Percentiles rank a stretch among this genome's conserved stretches.
Evolutionary conservation across 2,329 filamentous ascomycete genomes (phyloP).

Genomic region (Epicoccum sorghinum): DNA sequence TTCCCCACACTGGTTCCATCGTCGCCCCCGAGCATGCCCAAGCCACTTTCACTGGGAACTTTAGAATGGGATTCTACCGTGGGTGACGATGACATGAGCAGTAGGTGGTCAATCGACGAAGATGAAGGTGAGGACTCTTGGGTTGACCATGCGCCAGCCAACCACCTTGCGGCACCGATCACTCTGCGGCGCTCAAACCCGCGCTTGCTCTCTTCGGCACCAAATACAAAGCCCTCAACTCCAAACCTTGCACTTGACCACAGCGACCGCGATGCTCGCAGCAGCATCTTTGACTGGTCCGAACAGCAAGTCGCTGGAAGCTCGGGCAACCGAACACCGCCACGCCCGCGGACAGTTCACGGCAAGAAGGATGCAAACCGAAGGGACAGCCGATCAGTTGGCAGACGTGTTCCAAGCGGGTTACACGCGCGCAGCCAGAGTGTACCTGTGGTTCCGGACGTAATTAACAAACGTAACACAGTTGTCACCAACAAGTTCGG

Average conservation of each 20-base stretch:
- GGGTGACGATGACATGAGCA: slow-evolving; percentile 48
- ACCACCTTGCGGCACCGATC: slow-evolving; percentile 39
- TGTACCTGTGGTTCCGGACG: slow-evolving; percentile 73
- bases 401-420: slow-evolving; percentile 70
- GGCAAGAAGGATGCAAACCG: slow-evolving; percentile 75
- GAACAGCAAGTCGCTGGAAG: slow-evolving; percentile 68
- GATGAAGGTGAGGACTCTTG: slow-evolving; percentile 47
- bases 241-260: slow-evolving; percentile 46
- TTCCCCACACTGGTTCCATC: slow-evolving; percentile 51
- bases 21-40: slow-evolving; percentile 53
- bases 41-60: slow-evolving; percentile 48
- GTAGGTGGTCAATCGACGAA: slow-evolving; percentile 51
- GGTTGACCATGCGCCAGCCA: slow-evolving; percentile 47
- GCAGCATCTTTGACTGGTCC: slow-evolving; percentile 80
- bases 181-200: slow-evolving; percentile 42
- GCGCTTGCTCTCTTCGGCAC: slow-evolving; percentile 35
- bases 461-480: slow-evolving; percentile 57
- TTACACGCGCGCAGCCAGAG: slow-evolving; percentile 81
- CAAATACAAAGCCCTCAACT: slow-evolving; percentile 47
- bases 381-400: slow-evolving; percentile 71
- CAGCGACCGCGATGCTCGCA: slow-evolving; percentile 55
- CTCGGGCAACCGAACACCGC: slow-evolving; percentile 63
- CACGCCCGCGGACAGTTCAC: slow-evolving; percentile 75
- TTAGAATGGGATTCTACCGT: slow-evolving; percentile 49
- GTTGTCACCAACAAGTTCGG: slow-evolving; percentile 73